Conservation (phyloP, 1,139 yeast genomes). For the Geotrichum restrictum region DNA sequence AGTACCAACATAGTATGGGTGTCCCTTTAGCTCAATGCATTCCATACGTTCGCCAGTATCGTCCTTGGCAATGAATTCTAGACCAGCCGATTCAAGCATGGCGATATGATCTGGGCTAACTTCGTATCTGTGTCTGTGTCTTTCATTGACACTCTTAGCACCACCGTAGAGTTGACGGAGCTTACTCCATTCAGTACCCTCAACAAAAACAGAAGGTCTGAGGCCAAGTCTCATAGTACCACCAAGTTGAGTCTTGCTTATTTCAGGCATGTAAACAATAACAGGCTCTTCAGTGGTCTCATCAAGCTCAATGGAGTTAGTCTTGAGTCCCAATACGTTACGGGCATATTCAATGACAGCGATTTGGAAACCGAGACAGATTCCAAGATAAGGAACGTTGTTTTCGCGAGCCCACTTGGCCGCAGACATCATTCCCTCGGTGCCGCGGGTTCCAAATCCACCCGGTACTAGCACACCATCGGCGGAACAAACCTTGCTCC, state of each 20-base stretch:
- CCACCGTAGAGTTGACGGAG: conserved; percentile 80
- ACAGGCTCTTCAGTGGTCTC: conserved; percentile 65
- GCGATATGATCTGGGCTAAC: conserved; percentile 80
- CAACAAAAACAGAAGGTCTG: conserved; percentile 80
- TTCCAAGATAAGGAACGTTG: conserved; percentile 89
- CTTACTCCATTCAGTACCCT: conserved; percentile 62
- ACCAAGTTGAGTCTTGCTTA: conserved; percentile 91
- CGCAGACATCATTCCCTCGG: conserved; percentile 96
- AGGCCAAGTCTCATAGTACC: conserved; percentile 99
- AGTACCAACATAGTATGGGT: conserved; percentile 89
- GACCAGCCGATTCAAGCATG: conserved; percentile 69
- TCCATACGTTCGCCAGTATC: conserved; percentile 91
- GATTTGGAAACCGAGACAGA: conserved; percentile 94
- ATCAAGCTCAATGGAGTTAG: conserved; percentile 84
- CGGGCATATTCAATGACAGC: conserved; percentile 94
- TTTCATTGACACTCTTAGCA: conserved; percentile 67
- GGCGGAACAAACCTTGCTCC: conserved; percentile 91
- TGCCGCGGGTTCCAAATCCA: conserved; percentile 96
- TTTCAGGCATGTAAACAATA: conserved; percentile 97
- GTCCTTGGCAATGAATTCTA: conserved; percentile 89
- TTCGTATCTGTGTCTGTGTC: conserved; percentile 98
- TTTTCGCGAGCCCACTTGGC: conserved; percentile 97
- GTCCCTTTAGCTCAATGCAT: conserved; percentile 72
- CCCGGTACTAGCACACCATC: conserved; percentile 98
- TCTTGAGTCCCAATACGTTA: conserved; percentile 65